A percentile compares a stretch with the other conserved stretches of the same genome.
phyloP scores from a whole-genome alignment of 257 asterid genomes.

The Solanum appendiculatum region DNA sequence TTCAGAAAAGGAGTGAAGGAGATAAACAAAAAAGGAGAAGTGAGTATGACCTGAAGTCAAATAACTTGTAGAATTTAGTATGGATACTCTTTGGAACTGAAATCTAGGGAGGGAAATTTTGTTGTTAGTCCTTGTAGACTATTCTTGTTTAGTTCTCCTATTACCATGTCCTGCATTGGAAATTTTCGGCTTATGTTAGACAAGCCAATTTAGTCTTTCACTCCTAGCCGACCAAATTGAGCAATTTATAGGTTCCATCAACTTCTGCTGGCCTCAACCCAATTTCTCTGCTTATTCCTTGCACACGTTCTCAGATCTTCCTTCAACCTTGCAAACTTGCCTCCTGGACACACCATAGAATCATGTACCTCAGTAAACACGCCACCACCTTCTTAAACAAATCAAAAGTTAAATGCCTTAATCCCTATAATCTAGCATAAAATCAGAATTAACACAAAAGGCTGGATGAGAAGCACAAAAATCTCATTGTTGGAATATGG shows the following conservation, averaged over 20 bases:
- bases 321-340: neutral
- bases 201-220: neutral
- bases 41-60: conserved; percentile 24
- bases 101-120: neutral
- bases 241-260: neutral
- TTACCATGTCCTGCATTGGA: neutral
- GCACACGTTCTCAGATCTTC: neutral
- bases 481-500: neutral
- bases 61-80: neutral
- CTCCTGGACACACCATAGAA: neutral
- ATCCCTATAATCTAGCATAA: neutral
- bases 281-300: neutral
- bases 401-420: neutral
- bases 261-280: neutral
- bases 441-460: neutral
- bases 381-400: neutral
- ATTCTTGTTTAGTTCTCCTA: neutral
- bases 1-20: conserved; percentile 86
- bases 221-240: neutral
- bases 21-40: conserved; percentile 83
- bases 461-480: neutral
- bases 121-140: neutral
- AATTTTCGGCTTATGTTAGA: neutral
- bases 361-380: neutral
- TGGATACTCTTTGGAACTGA: neutral